Conservation (phyloP, 1,284 basidiomycete genomes). For the Somion occarium region DNA sequence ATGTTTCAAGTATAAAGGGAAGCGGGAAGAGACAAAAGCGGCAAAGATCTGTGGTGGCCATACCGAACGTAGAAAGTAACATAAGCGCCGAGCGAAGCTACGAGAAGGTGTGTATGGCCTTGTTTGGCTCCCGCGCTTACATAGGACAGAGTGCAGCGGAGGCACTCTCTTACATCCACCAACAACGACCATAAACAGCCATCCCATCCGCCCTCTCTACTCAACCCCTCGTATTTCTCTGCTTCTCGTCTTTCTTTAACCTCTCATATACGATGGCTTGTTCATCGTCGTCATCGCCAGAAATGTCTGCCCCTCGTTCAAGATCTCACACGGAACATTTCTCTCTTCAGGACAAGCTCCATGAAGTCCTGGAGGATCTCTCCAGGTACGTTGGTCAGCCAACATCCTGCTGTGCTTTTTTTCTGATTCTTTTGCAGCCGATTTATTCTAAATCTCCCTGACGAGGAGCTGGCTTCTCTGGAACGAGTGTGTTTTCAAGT, state of each 20-base stretch:
- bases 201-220: neutral
- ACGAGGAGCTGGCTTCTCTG: constrained; percentile 86
- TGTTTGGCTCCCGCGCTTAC: neutral
- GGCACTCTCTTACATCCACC: constrained; percentile 1
- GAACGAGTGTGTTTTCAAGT: constrained; percentile 98
- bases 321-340: constrained; percentile 41
- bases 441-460: constrained; percentile 95
- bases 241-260: constrained; percentile 21
- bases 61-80: too few relatives aligned
- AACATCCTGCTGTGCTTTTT: constrained; percentile 8
- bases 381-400: constrained; percentile 53
- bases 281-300: constrained; percentile 69
- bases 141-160: neutral
- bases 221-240: constrained; percentile 23
- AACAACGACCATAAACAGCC: constrained; percentile 1
- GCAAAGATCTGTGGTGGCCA: too few relatives aligned
- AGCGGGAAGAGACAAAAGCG: too few relatives aligned
- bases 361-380: constrained; percentile 86
- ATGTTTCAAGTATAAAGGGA: too few relatives aligned
- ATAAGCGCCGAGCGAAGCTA: too few relatives aligned
- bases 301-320: constrained; percentile 49
- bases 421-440: constrained; percentile 48
- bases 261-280: constrained; percentile 38
- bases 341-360: constrained; percentile 47
- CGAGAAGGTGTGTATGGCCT: neutral